Percentiles rank a stretch among this genome's conserved stretches.
phyloP scores from a whole-genome alignment of 768 basidiomycete genomes.

The Exsudoporus frostii region DNA sequence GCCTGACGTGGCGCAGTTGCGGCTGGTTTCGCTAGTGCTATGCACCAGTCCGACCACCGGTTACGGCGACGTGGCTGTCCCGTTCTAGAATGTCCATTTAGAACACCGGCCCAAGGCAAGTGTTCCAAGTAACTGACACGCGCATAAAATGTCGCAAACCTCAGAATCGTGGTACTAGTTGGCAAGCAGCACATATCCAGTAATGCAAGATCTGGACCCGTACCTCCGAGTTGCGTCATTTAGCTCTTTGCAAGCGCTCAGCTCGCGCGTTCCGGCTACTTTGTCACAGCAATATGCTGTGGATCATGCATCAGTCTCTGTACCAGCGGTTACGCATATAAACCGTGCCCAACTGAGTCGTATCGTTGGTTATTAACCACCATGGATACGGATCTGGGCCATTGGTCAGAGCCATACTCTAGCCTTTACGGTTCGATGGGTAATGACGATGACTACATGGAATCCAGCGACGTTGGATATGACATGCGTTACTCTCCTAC shows the following conservation, averaged over 20 bases:
- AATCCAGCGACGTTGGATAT: not conserved
- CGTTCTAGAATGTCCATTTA: constrained; percentile 15
- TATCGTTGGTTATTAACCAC: not conserved
- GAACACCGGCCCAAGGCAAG: constrained; percentile 3
- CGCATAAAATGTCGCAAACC: constrained; percentile 5
- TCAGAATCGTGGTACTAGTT: constrained; percentile 22
- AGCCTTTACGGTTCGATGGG: not conserved
- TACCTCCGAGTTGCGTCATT: not conserved
- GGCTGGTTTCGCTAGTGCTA: constrained; percentile 4
- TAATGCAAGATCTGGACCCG: not conserved
- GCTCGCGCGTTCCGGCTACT: not conserved
- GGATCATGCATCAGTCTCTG: not conserved
- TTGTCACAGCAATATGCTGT: constrained; percentile 29
- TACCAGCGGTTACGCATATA: constrained; percentile 10
- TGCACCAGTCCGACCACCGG: not conserved
- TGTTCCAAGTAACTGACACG: not conserved
- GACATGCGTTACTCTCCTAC: not conserved
- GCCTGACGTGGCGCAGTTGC: not conserved
- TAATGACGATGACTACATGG: not conserved
- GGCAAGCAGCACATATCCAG: constrained; percentile 2
- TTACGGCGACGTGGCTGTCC: constrained; percentile 13
- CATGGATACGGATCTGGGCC: constrained; percentile 13
- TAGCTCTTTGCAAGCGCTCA: not conserved
- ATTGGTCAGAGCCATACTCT: constrained; percentile 7
- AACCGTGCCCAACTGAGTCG: not conserved